Conservation (phyloP, 768 basidiomycete genomes). For the Hygrocybe coccinea region DNA sequence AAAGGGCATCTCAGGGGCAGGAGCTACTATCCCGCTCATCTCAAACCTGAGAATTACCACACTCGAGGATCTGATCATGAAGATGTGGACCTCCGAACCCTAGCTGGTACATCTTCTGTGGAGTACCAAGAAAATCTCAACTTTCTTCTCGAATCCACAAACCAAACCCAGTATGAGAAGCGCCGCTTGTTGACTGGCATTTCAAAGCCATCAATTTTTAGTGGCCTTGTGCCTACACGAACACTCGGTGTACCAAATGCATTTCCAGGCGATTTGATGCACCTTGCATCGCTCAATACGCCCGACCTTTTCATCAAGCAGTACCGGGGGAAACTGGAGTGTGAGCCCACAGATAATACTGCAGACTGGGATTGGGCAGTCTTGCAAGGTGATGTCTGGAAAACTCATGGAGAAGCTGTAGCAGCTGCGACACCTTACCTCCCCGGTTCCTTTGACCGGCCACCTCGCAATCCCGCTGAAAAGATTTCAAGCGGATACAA, state of each 20-base stretch:
- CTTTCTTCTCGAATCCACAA: no score
- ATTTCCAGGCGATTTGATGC: slow-evolving; percentile 31
- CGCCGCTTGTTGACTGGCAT: slow-evolving; percentile 29
- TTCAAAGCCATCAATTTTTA: slow-evolving; percentile 29
- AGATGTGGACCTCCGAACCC: slow-evolving; percentile 14
- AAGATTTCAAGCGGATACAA: slow-evolving; percentile 24
- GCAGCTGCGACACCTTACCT: slow-evolving; percentile 2
- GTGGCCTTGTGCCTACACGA: slow-evolving; percentile 16
- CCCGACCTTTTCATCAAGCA: slow-evolving; percentile 16
- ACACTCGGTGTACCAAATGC: slow-evolving; percentile 22
- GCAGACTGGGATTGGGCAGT: slow-evolving; percentile 30
- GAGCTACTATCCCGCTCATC: slow-evolving; percentile 34
- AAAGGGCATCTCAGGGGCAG: slow-evolving; percentile 28
- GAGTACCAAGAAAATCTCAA: slow-evolving; percentile 15
- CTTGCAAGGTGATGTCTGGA: slow-evolving; percentile 15
- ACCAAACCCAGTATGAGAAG: slow-evolving; percentile 12
- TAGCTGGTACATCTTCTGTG: no score
- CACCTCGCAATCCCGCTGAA: slow-evolving; percentile 24
- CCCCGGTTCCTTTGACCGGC: slow-evolving; percentile 16
- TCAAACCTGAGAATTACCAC: slow-evolving; percentile 22
- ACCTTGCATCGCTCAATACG: slow-evolving; percentile 26
- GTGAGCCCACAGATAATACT: slow-evolving; percentile 18
- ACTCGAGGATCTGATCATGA: slow-evolving; percentile 18
- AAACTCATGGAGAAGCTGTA: slow-evolving; percentile 14
- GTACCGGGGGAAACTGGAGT: slow-evolving; percentile 23